Evolutionary conservation across 1,139 yeast species (phyloP).

Genomic region (Suhomyces choctaworum): DNA sequence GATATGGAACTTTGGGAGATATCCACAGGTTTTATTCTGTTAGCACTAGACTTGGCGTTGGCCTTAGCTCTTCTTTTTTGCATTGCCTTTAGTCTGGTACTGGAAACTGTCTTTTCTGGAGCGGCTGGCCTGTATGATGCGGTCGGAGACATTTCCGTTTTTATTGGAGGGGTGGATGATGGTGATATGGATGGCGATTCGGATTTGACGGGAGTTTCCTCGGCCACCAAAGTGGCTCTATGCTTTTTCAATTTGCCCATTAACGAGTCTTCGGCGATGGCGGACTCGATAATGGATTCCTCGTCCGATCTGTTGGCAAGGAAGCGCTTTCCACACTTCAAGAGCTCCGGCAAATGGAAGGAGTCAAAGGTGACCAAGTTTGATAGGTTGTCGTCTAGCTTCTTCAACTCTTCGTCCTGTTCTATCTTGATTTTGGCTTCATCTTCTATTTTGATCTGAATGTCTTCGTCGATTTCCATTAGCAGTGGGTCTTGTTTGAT

Average conservation of each 20-base stretch:
- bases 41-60: conserved; percentile 62
- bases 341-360: conserved; percentile 64
- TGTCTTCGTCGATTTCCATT: conserved; percentile 13
- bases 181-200: conserved; percentile 17
- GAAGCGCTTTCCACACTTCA: conserved; percentile 68
- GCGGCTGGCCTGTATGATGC: conserved; percentile 11
- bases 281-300: conserved; percentile 27
- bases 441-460: conserved; percentile 22
- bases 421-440: conserved; percentile 37
- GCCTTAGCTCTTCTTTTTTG: conserved; percentile 89
- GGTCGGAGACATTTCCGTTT: conserved; percentile 9
- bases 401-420: conserved; percentile 48
- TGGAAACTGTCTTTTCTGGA: conserved; percentile 36
- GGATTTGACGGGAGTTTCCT: conserved; percentile 18
- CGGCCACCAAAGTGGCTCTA: conserved; percentile 23
- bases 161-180: conserved; percentile 19
- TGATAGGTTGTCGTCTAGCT: conserved; percentile 47
- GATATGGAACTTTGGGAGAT: conserved; percentile 78
- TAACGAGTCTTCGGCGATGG: conserved; percentile 26
- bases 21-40: conserved; percentile 62
- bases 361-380: conserved; percentile 57
- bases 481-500: conserved; percentile 3
- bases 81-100: conserved; percentile 90
- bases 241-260: conserved; percentile 41
- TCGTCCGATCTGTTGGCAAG: conserved; percentile 59